Conservation (phyloP, 2,329 filamentous ascomycete species). For the Emergomyces africanus region DNA sequence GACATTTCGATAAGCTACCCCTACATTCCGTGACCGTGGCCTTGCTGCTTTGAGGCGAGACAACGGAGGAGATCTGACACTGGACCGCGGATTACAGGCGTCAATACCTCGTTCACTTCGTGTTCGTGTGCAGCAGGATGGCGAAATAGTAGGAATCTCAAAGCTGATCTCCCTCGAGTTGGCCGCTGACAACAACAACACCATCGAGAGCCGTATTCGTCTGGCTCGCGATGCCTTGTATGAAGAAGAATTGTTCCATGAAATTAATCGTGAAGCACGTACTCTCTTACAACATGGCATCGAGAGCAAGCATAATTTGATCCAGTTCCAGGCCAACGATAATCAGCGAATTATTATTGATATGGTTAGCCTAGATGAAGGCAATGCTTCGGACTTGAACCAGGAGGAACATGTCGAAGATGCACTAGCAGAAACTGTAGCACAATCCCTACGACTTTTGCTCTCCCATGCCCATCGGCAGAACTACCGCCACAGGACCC, state of each 20-base stretch:
- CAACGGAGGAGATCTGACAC: constrained; percentile 58
- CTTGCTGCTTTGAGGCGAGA: constrained; percentile 65
- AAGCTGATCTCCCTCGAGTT: constrained; percentile 12
- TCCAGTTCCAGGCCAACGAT: constrained; percentile 44
- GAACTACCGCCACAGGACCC: constrained; percentile 54
- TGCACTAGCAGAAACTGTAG: constrained; percentile 51
- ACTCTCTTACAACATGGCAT: constrained; percentile 59
- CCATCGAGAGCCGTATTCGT: constrained; percentile 25
- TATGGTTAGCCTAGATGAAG: constrained; percentile 48
- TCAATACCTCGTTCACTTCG: constrained; percentile 48
- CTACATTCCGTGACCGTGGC: constrained; percentile 54
- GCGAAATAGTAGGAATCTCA: constrained; percentile 45
- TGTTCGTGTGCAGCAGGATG: constrained; percentile 50
- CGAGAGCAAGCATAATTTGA: constrained; percentile 44
- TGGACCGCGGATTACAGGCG: constrained; percentile 50
- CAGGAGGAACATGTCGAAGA: constrained; percentile 16
- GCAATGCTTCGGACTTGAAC: constrained; percentile 18
- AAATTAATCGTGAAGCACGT: constrained; percentile 71
- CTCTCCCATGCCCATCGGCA: constrained; percentile 68
- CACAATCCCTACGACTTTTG: constrained; percentile 58
- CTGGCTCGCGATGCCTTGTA: constrained; percentile 39
- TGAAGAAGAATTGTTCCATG: constrained; percentile 72
- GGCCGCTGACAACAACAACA: constrained; percentile 14
- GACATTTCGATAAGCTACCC: constrained; percentile 29
- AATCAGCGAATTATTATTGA: constrained; percentile 52